Evolutionary conservation across 768 basidiomycete genomes (phyloP), one percentile per base, ranked within the genome.

Genomic region (Strobilomyces confusus): DNA sequence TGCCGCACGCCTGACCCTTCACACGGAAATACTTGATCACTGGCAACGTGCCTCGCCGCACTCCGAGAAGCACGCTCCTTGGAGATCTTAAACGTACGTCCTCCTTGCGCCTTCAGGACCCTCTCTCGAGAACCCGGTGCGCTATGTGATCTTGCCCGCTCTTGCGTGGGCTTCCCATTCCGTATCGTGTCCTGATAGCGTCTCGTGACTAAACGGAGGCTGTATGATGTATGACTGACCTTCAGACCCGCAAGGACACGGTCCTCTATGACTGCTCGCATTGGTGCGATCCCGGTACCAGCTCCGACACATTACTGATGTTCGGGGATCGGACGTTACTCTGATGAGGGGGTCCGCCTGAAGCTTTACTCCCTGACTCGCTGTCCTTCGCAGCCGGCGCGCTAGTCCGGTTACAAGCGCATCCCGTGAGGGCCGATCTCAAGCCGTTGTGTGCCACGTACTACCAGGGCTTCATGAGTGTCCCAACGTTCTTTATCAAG

Each of bases 1-100:
- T 5, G 44, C 30, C 13, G 62, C 86, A n/a, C 17, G 17, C 43
- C 22, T 42, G 51, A 15, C 48, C 38, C 12, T 5, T 48, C 58
- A 94, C 95, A 95, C 95, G 20, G 91, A 95, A 46, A 98, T 88
- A 59, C 87, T 89, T n/a, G n/a, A n/a, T n/a, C n/a, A n/a, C n/a
- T n/a, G n/a, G n/a, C n/a, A 97, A 73, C 68, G 76, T 83, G 12
- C 85, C 94, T 74, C 65, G 67, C 55, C 69, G 67, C 38, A 74
- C 62, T 7, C 78, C 75, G 9, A 94, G 63, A 56, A 88, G 74
- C 44, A 95, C 72, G 17, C 72, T 66, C 70, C 13, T 81, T 77
- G 60, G 36, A 89, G 74, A 66, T 95, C 83, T 67, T 98, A 95
- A 15, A 98, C 95, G 60, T 98, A 98, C 0, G 81, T 78, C 55